Evolutionary conservation across 805 yeast species (phyloP).

Genomic region (Candida vartiovaarae): DNA sequence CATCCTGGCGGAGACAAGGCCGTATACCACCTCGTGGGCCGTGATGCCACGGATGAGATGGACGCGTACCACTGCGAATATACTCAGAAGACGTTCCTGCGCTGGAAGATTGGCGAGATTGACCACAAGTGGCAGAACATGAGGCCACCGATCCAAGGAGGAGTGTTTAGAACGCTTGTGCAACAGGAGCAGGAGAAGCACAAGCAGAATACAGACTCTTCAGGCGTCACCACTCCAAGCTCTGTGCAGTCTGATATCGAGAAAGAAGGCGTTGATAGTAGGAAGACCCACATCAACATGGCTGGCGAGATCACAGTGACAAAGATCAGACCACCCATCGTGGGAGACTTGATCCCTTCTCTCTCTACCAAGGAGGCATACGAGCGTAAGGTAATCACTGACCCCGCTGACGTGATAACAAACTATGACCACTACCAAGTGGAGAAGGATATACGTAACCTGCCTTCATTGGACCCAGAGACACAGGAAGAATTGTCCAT

Average conservation of each 20-base stretch:
- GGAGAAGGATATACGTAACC: constrained; percentile 43
- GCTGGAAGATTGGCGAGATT: constrained; percentile 60
- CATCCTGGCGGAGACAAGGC: constrained; percentile 94
- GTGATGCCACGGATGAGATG: constrained; percentile 91
- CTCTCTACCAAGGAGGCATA: constrained; percentile 27
- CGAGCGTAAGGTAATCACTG: constrained; percentile 34
- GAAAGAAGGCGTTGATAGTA: neutral
- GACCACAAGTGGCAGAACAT: constrained; percentile 64
- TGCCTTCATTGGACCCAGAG: constrained; percentile 60
- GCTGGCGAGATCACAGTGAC: constrained; percentile 36
- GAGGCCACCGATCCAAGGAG: constrained; percentile 89
- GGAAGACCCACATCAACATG: constrained; percentile 3
- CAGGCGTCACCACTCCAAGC: neutral
- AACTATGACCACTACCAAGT: constrained; percentile 53
- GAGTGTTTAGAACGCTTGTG: constrained; percentile 32
- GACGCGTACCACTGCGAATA: constrained; percentile 69
- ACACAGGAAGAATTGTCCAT: constrained; percentile 54
- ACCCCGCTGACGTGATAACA: constrained; percentile 46
- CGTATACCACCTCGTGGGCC: constrained; percentile 74
- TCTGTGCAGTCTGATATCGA: neutral
- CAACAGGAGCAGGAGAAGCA: constrained; percentile 22
- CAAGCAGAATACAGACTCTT: neutral
- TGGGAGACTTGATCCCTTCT: constrained; percentile 39
- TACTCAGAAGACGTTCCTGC: constrained; percentile 42
- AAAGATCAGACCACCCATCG: constrained; percentile 42